phyloP scores from a whole-genome alignment of 2,329 filamentous ascomycete genomes.

The Scedosporium apiospermum region DNA sequence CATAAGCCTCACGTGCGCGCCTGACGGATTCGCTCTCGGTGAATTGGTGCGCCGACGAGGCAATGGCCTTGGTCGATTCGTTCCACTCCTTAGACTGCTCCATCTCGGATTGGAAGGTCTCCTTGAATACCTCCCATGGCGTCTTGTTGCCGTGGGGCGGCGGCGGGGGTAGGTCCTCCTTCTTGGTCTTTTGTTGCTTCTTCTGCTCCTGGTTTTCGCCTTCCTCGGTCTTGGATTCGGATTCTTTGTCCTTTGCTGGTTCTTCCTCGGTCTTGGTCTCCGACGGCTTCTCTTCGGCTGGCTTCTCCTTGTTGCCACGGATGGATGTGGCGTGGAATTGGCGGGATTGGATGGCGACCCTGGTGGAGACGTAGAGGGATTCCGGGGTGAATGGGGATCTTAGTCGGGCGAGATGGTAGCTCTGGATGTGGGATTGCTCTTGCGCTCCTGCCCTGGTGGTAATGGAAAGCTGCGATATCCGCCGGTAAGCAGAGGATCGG shows the following conservation, averaged over 20 bases:
- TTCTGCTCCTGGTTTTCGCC: constrained; percentile 33
- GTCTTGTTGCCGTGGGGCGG: constrained; percentile 98
- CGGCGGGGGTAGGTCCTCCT: constrained; percentile 67
- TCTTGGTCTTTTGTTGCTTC: constrained; percentile 47
- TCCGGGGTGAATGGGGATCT: constrained; percentile 36
- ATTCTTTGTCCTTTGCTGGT: constrained; percentile 15
- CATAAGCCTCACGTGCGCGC: constrained; percentile 76
- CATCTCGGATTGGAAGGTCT: constrained; percentile 90
- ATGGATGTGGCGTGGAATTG: constrained; percentile 27
- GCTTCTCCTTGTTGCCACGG: constrained; percentile 20
- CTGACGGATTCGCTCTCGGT: constrained; percentile 87
- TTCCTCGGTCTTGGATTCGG: constrained; percentile 34
- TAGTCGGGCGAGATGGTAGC: constrained; percentile 21
- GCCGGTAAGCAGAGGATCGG: constrained; percentile 37
- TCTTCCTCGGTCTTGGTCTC: constrained; percentile 18
- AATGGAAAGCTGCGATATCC: constrained; percentile 29
- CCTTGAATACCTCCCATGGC: constrained; percentile 96
- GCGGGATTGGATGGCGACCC: constrained; percentile 23
- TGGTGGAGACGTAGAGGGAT: constrained; percentile 24
- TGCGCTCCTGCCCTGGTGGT: constrained; percentile 12
- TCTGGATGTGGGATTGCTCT: background rate
- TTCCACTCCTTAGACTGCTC: constrained; percentile 99
- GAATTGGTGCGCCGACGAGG: constrained; percentile 81
- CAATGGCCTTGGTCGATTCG: constrained; percentile 91
- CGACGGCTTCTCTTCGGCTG: constrained; percentile 23